Percentiles rank a stretch among this genome's conserved stretches.
Conservation (phyloP, 441 rosid genomes). For the Erodium texanum region DNA sequence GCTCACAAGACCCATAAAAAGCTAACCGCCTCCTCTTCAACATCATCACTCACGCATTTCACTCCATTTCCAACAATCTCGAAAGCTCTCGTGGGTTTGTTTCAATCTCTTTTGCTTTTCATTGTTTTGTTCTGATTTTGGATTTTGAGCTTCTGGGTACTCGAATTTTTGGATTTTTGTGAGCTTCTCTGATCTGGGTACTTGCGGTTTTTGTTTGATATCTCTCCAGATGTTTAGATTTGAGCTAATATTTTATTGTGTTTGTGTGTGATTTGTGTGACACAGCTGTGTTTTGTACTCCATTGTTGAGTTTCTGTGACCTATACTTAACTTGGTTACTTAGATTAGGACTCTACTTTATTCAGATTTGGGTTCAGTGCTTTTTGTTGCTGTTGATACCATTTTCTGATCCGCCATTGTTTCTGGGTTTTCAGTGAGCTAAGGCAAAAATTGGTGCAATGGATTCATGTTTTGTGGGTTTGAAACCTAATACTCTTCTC, state of each 20-base stretch:
- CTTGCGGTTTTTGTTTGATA: neutral
- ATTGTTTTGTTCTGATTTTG: neutral
- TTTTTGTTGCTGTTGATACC: neutral
- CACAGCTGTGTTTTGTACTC: neutral
- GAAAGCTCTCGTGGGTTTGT: neutral
- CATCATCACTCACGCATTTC: neutral
- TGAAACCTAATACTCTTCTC: conserved; percentile 32
- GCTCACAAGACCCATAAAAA: conserved; percentile 2
- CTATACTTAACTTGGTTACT: neutral
- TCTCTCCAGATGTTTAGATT: neutral
- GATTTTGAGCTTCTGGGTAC: conserved; percentile 1
- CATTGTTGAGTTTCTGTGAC: neutral
- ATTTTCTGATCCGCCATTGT: neutral
- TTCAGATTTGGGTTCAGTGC: neutral
- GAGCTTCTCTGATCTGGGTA: neutral
- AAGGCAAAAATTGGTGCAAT: conserved; percentile 21
- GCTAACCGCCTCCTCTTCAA: neutral
- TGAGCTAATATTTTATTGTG: neutral
- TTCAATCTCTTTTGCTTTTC: neutral
- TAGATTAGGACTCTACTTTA: neutral
- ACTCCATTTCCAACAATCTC: neutral
- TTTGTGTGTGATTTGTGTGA: conserved; percentile 1
- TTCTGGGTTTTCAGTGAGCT: neutral
- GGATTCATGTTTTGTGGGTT: conserved; percentile 49
- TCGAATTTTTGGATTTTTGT: neutral